Percentiles rank a stretch among this genome's conserved stretches.
Conservation (phyloP, 2,329 filamentous ascomycete genomes). For the Chrysoporthe cubensis region DNA sequence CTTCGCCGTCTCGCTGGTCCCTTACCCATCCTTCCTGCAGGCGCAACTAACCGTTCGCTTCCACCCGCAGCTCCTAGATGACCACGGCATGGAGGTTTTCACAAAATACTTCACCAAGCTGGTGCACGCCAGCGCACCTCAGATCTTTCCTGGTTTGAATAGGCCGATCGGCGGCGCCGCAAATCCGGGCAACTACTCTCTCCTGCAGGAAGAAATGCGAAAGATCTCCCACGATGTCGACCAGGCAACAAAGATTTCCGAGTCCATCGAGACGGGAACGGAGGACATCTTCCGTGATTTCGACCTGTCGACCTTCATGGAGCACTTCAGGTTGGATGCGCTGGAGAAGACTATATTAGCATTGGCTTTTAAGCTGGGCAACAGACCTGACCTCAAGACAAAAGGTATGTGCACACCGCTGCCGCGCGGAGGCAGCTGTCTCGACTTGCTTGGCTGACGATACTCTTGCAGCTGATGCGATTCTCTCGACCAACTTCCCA, state of each 20-base stretch:
- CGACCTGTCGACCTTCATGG: constrained; percentile 92
- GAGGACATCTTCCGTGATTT: constrained; percentile 96
- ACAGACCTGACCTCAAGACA: constrained; percentile 78
- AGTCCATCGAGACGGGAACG: constrained; percentile 87
- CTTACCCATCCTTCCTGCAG: background rate
- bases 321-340: constrained; percentile 92
- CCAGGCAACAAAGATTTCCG: constrained; percentile 88
- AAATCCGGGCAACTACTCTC: constrained; percentile 77
- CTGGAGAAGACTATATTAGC: constrained; percentile 86
- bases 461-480: constrained; percentile 73
- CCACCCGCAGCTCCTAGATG: constrained; percentile 79
- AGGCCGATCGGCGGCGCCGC: constrained; percentile 64
- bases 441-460: constrained; percentile 14
- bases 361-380: constrained; percentile 83
- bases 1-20: background rate
- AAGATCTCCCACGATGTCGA: constrained; percentile 81
- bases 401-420: constrained; percentile 67
- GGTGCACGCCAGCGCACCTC: constrained; percentile 85
- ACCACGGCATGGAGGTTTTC: constrained; percentile 99
- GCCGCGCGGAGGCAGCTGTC: constrained; percentile 45
- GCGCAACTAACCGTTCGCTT: constrained; percentile 7
- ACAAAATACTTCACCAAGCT: constrained; percentile 93
- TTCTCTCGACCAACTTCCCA: constrained; percentile 78
- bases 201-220: constrained; percentile 81
- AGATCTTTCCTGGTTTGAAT: constrained; percentile 83